Base-by-base conservation (phyloP, 352 stramenopile genomes). In the Pythium folliculosum region DNA sequence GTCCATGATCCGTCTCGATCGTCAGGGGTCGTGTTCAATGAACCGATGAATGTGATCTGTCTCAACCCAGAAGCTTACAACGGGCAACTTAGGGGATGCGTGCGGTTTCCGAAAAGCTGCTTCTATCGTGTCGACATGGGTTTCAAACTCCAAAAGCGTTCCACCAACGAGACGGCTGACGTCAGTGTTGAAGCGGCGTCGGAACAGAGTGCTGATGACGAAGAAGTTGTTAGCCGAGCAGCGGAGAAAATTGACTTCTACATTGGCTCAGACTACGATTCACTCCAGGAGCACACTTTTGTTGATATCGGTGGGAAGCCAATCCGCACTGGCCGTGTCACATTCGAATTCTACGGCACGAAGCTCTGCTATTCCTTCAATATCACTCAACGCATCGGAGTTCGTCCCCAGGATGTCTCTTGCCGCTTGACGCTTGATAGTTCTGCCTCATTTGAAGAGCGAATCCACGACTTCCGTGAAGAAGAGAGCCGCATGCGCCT, bases 291-390 rank as follows among this genome's bases (percentile, higher is more conserved):
- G 16, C 52, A 78, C 10, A 47, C 51, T 0, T 87, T 89, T 43
- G 60, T 59, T 9, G 79, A 91, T 40, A 13, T 75, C 19, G 55
- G 61, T 17, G 79, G 77, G 17, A 83, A 84, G 49, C 30, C 61
- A 0, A 58, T 87, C 25, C 67, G 40, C 21, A 69, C 60, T 32
- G 82, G 82, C 1, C 51, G 65, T 0, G 21, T 76, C 1, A 58
- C 65, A 3, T 88, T 92, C 19, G 85, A 91, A n/a, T 91, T 87
- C 67, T 78, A 76, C 47, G 86, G 86, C 0, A 60, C 68, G 0
- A 77, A 76, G 8, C 48, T 94, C 0, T 94, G 74, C 53, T 92
- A 86, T 48, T 78, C 69, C n/a, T 79, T 94, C n/a, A 76, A 81
- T 52, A 79, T 90, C 38, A 67, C 25, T 52, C 65, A 68, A 30